Conservation (phyloP, 1,284 basidiomycete species). For the Apiotrichum porosum region DNA sequence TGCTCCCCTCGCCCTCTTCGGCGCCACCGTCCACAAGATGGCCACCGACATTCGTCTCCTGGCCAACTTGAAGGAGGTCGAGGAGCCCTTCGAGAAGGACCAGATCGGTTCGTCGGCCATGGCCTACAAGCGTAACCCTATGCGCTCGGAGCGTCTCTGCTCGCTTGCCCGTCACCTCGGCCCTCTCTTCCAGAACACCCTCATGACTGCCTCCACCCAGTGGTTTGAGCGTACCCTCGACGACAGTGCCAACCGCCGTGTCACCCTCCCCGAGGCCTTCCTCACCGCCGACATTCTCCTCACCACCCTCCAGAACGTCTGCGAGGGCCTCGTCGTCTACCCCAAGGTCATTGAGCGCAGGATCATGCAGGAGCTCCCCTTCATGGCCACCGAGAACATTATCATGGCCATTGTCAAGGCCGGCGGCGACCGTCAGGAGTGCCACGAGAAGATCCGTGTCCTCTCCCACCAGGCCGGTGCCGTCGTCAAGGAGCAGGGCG, state of each 20-base stretch:
- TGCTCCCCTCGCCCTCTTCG: slow-evolving; percentile 80
- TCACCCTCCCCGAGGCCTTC: slow-evolving; percentile 95
- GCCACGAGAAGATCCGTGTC: slow-evolving; percentile 93
- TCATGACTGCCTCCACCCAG: slow-evolving; percentile 86
- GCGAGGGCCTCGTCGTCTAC: slow-evolving; percentile 96
- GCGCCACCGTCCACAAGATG: slow-evolving; percentile 96
- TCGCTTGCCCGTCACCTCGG: slow-evolving; percentile 88
- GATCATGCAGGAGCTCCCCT: slow-evolving; percentile 91
- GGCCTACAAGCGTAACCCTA: slow-evolving; percentile 99
- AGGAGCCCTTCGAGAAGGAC: slow-evolving; percentile 98
- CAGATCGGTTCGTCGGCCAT: slow-evolving; percentile 96
- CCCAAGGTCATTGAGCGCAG: slow-evolving; percentile 89
- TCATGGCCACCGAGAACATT: slow-evolving; percentile 98
- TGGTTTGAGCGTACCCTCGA: slow-evolving; percentile 97
- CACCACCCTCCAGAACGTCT: slow-evolving; percentile 92
- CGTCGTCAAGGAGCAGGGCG: slow-evolving; percentile 91
- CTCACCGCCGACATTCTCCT: slow-evolving; percentile 95
- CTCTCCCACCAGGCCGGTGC: slow-evolving; percentile 92
- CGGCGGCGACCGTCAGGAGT: slow-evolving; percentile 93
- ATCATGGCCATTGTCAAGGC: slow-evolving; percentile 98
- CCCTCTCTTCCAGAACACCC: slow-evolving; percentile 85
- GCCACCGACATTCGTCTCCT: slow-evolving; percentile 90
- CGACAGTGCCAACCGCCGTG: slow-evolving; percentile 93
- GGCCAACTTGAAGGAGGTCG: slow-evolving; percentile 94
- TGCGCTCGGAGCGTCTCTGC: slow-evolving; percentile 97